phyloP scores from a whole-genome alignment of 2,329 filamentous ascomycete species.

The Colletotrichum sp. region DNA sequence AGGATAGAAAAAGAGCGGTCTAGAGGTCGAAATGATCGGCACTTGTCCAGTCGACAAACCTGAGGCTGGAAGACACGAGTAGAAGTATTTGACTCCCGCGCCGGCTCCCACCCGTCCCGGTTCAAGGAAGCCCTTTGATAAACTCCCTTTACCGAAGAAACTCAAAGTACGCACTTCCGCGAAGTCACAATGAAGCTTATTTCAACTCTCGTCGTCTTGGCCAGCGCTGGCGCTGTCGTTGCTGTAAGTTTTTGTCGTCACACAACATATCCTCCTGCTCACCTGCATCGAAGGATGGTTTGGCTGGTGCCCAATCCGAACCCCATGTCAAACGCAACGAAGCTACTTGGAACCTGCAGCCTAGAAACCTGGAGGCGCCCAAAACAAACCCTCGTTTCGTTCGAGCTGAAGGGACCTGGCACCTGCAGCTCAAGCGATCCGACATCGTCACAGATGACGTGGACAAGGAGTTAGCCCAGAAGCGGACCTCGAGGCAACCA shows the following conservation, averaged over 20 bases:
- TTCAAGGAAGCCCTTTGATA: not conserved
- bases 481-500: not conserved
- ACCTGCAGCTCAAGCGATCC: not conserved
- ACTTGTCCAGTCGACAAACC: not conserved
- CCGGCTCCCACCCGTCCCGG: not conserved
- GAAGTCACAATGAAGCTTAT: not conserved
- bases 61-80: not conserved
- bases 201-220: not conserved
- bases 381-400: not conserved
- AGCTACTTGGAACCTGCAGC: not conserved
- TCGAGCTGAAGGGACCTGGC: not conserved
- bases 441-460: not conserved
- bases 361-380: not conserved
- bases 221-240: not conserved
- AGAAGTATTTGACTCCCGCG: not conserved
- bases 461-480: rapidly evolving
- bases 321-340: not conserved
- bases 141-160: not conserved
- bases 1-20: not conserved
- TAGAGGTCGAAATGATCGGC: not conserved
- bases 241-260: not conserved
- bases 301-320: not conserved
- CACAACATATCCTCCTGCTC: not conserved
- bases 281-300: not conserved
- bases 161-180: not conserved